Evolutionary conservation across 768 basidiomycete genomes (phyloP), one percentile per base, ranked within the genome.

Genomic region (Favolaschia claudopus): DNA sequence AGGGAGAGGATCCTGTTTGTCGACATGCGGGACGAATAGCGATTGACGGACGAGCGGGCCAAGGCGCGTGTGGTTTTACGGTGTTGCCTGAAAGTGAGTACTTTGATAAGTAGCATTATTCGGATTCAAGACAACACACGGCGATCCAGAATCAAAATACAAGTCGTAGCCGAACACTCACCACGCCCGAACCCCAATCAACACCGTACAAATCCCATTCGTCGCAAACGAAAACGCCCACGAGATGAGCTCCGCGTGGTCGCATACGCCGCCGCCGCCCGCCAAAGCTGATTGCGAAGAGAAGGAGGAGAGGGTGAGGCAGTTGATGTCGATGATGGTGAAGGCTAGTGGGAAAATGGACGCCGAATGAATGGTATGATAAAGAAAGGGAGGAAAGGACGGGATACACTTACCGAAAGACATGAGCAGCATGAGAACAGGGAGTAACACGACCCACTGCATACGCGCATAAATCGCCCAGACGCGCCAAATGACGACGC

Each of bases 221-320:
- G 60, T 65, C 27, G 40, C 38, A 3, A 65, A 27, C 1, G 64
- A 65, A 10, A 65, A 51, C 0, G 61, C 64, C 64, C 64, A 66
- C 0, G 65, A 33, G 1, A 51, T 36, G 13, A 61, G 64, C 32
- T 65, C 57, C 1, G 48, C 47, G 19, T 53, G 58, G 9, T 38
- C n/a, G 27, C 63, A 64, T 4, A 55, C 46, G 7, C 13, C 15
- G 1, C 48, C 43, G 2, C 58, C 62, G 7, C 27, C 31, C 1
- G 62, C 47, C 12, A 64, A 32, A 5, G 58, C 22, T 2, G 43
- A 24, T n/a, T 51, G 44, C 14, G n/a, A 3, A n/a, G 36, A 36
- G 28, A 25, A 64, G 3, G 53, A 49, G 1, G 43, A 34, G 14
- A 36, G 39, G 2, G 43, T 51, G 6, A 60, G 36, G 32, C 62